Base-by-base conservation (phyloP, 106 monocot species). In the Apostasia ramifera region DNA sequence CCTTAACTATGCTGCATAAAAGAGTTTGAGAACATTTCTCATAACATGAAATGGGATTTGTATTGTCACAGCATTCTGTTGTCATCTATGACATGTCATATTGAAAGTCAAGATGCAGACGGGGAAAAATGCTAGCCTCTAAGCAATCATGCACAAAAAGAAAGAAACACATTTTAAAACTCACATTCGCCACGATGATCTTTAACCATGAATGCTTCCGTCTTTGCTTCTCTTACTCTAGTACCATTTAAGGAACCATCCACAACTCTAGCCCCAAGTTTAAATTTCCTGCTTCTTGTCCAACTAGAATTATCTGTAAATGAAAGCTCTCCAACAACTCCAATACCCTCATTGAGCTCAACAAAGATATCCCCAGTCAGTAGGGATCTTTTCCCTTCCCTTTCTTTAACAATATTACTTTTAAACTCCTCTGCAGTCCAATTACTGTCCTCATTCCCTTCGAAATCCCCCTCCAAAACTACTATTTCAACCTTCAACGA, bases 261-360 rank as follows among this genome's bases (percentile, higher is more conserved):
- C 44, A 71, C 81, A 72, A 81, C 67, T 77, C 74, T 82, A 70
- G 92, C 97, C 60, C 97, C 97, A 55, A 98, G 87, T 67, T 87
- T 86, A 71, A 98, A 98, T 70, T 87, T 92, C 45, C 97, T 63
- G 72, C 92, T 92, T 55, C 92, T 67, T 59, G 97, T 98, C 97
- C 97, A 98, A 59, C 97, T 98, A 70, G 97, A 98, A 79, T 98
- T 98, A 81, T 98, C 92, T 42, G 97, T 92, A 69, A 92, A 98
- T 57, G 89, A 79, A 40, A 98, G 75, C 64, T 98, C 97, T 14
- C 81, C 89, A 48, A 92, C 57, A 49, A 65, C 55, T 60, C 84
- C 84, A 74, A 77, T 81, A 2, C 97, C 97, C 47, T 79, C 65
- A 26, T 53, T 77, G 41, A 98, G 92, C 58, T 83, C 82, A 52